A percentile compares a stretch with the other conserved stretches of the same genome.
phyloP scores from a whole-genome alignment of 805 yeast species.

The Kazachstania bromeliacearum region DNA sequence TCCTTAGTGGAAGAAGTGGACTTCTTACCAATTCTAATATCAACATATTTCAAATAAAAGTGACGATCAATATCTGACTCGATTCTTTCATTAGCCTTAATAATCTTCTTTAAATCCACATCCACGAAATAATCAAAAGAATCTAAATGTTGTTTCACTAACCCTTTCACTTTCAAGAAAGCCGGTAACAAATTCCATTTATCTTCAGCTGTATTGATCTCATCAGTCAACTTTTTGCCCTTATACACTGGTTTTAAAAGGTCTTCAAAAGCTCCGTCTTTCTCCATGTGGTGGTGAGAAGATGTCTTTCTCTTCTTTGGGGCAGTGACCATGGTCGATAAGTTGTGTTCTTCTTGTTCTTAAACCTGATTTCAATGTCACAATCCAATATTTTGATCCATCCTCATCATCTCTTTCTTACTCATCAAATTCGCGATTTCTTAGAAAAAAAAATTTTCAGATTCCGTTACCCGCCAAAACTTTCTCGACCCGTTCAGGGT shows the following conservation, averaged over 20 bases:
- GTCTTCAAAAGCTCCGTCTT: slow-evolving; percentile 63
- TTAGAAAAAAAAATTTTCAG: slow-evolving; percentile 1
- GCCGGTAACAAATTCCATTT: slow-evolving; percentile 97
- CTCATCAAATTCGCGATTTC: slow-evolving; percentile 1
- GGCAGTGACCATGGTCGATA: slow-evolving; percentile 3
- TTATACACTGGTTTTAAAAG: slow-evolving; percentile 71
- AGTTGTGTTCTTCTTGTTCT: neutral
- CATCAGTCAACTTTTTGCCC: slow-evolving; percentile 82
- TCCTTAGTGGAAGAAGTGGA: slow-evolving; percentile 48
- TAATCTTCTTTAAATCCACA: slow-evolving; percentile 83
- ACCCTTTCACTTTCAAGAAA: slow-evolving; percentile 86
- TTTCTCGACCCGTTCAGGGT: neutral
- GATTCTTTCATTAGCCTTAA: slow-evolving; percentile 80
- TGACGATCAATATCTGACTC: slow-evolving; percentile 95
- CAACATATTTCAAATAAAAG: slow-evolving; percentile 84
- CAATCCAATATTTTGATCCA: no score
- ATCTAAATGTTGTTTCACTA: slow-evolving; percentile 94
- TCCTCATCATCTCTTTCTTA: neutral
- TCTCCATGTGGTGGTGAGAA: slow-evolving; percentile 7
- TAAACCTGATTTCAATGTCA: neutral
- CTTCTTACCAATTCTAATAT: slow-evolving; percentile 81
- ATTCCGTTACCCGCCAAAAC: slow-evolving; percentile 1
- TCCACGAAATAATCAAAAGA: slow-evolving; percentile 97
- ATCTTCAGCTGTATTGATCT: slow-evolving; percentile 84
- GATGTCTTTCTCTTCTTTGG: slow-evolving; percentile 8